Base-by-base conservation (phyloP, 2,329 filamentous ascomycete genomes). In the Aureobasidium sp. region DNA sequence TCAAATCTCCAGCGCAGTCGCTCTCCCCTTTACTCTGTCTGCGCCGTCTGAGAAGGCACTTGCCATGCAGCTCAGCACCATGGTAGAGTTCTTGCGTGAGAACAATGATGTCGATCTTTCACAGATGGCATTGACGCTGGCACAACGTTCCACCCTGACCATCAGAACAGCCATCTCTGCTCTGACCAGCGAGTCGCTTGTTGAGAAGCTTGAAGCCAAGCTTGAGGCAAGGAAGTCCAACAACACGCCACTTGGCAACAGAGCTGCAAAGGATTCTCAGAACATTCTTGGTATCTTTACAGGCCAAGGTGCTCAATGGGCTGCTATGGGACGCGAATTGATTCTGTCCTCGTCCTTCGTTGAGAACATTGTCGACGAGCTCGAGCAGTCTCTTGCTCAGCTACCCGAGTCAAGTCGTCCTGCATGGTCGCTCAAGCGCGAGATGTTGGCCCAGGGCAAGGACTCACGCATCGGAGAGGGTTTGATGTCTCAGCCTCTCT, bases 1-100 rank as follows among this genome's bases (percentile, higher is more conserved):
- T 0, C 65, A 85, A 0, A 70, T 85, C 0, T 66, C 86, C 0
- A 84, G 85, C 67, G 72, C 69, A 0, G 59, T 36, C 17, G 57
- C 39, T 37, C 62, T 48, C 9, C 49, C 49, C 53, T 64, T n/a
- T 47, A 52, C 12, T 61, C 39, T 41, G 51, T 66, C 53, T 67
- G 70, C 62, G 62, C 56, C 31, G 68, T 70, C 49, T 66, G 70
- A 17, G 64, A 65, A 57, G 69, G 70, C 20, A 68, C 69, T 22
- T 64, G 67, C 8, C 69, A 71, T 45, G 64, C 66, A 53, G 49
- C 20, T 53, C 1, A 68, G 70, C 44, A 66, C 63, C 2, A 68
- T 71, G 36, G 27, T 71, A 2, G 68, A 70, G 5, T 34, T 31
- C 22, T 12, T 53, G 20, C 31, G 22, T 34, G 34, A 53, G 12